Evolutionary conservation across 108 stramenopile genomes (phyloP).

Genomic region (Craspedostauros australis): DNA sequence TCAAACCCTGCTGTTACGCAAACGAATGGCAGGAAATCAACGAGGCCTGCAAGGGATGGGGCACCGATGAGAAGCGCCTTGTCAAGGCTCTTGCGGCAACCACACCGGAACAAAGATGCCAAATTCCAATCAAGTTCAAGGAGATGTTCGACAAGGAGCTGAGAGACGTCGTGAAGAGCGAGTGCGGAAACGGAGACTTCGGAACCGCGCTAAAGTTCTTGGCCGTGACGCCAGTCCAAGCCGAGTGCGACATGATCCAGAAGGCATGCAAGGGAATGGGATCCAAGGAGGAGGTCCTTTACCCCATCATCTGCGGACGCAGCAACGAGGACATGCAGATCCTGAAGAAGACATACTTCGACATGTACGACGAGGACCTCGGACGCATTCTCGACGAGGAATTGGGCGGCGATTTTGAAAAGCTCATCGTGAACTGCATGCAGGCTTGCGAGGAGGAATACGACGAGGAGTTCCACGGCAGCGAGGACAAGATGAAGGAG

Average conservation of each 20-base stretch:
- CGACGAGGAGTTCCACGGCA: conserved; percentile 56
- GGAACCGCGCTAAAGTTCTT: conserved; percentile 42
- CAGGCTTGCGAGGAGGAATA: conserved; percentile 48
- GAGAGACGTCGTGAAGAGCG: conserved; percentile 50
- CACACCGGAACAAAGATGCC: conserved; percentile 24
- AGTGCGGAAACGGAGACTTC: conserved; percentile 48
- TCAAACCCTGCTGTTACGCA: background rate
- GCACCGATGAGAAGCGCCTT: conserved; percentile 26
- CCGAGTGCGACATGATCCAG: conserved; percentile 51
- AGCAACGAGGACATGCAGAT: conserved; percentile 53
- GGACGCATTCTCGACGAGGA: conserved; percentile 24
- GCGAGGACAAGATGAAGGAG: conserved; percentile 36
- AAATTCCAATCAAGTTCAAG: conserved; percentile 45
- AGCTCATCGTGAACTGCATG: conserved; percentile 35
- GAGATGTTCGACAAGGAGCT: conserved; percentile 33
- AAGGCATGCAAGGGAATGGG: conserved; percentile 49
- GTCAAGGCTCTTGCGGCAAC: conserved; percentile 28
- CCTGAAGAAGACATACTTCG: conserved; percentile 61
- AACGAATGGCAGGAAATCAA: conserved; percentile 13
- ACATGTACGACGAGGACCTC: conserved; percentile 52
- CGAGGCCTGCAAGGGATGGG: conserved; percentile 23
- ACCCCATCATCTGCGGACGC: conserved; percentile 48
- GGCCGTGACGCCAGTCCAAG: conserved; percentile 34
- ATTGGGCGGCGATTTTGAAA: conserved; percentile 44
- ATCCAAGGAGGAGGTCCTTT: conserved; percentile 38